Base-by-base conservation (phyloP, 2,329 filamentous ascomycete genomes). In the Aspergillus glaucus region DNA sequence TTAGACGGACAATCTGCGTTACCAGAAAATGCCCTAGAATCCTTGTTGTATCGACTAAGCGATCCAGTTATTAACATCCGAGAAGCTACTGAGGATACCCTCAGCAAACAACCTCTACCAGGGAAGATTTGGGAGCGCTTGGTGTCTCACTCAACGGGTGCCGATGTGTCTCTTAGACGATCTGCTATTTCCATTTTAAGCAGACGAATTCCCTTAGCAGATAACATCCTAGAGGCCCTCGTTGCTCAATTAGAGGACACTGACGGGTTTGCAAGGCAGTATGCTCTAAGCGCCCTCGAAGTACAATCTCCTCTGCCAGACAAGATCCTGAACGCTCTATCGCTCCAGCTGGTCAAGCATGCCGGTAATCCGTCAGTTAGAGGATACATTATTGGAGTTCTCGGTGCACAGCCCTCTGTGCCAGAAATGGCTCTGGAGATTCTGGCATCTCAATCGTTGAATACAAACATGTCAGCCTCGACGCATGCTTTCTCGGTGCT, bases 251-350 rank as follows among this genome's bases (percentile, higher is more conserved):
- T 40, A 19, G 37, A 40, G n/a, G 37, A 40, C 9, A 19, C n/a
- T 21, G 37, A 40, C 17, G 7, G 6, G 9, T 9, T 9, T 9
- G 15, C 10, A n/a, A 21, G 37, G 4, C 15, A 17, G 17, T 15
- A n/a, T 40, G 17, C 17, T 9, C 3, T 10, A 6, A n/a, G 17
- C 9, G 6, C 17, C 9, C 17, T 40, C 9, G 9, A 17, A 14
- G 5, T 8, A 15, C 36, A 39, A 69, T 86, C 37, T 10, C 17
- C 37, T 17, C 17, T n/a, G 14, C 19, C n/a, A 5, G 34, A 47
- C 5, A 47, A 28, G 6, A 40, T 15, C 14, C 36, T 39, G 12
- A 8, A 39, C 3, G 36, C 17, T 40, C 37, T 40, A 17, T n/a
- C 10, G 9, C 10, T 2, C 9, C 37, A 10, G 15, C 4, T 40